Evolutionary conservation across 768 basidiomycete species (phyloP).

Genomic region (Auricularia sp.): DNA sequence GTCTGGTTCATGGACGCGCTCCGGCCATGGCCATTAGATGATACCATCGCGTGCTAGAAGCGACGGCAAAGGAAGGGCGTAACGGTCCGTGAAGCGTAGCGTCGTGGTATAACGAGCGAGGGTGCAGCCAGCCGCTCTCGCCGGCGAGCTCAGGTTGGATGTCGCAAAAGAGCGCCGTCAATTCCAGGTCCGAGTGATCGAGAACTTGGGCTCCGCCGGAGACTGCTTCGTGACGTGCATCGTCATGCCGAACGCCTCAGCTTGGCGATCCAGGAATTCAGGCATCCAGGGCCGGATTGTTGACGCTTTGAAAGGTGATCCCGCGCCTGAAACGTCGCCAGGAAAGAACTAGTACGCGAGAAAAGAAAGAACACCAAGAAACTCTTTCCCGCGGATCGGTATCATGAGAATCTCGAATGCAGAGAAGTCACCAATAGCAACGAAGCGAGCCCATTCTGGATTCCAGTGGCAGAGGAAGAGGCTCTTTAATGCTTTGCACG

Average conservation of each 20-base stretch:
- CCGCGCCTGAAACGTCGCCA: no score
- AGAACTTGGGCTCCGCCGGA: background rate
- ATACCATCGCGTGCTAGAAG: background rate
- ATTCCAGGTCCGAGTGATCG: background rate
- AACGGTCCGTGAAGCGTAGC: background rate
- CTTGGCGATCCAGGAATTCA: background rate
- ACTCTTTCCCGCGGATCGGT: no score
- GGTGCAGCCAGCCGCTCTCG: background rate
- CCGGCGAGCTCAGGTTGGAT: background rate
- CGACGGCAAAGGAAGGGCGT: no score
- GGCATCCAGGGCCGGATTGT: no score
- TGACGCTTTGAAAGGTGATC: no score
- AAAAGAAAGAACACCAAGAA: no score
- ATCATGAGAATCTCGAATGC: no score
- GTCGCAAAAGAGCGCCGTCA: background rate
- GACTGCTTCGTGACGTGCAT: background rate
- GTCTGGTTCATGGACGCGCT: conserved; percentile 57
- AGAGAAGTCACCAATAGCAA: no score
- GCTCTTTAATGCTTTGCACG: no score
- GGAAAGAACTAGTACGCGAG: no score
- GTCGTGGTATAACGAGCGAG: background rate
- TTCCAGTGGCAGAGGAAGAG: no score
- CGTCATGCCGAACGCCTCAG: background rate
- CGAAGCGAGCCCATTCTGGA: no score
- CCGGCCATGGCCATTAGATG: conserved; percentile 42